phyloP scores from a whole-genome alignment of 2,329 filamentous ascomycete genomes.

The Tolypocladium tundrense region DNA sequence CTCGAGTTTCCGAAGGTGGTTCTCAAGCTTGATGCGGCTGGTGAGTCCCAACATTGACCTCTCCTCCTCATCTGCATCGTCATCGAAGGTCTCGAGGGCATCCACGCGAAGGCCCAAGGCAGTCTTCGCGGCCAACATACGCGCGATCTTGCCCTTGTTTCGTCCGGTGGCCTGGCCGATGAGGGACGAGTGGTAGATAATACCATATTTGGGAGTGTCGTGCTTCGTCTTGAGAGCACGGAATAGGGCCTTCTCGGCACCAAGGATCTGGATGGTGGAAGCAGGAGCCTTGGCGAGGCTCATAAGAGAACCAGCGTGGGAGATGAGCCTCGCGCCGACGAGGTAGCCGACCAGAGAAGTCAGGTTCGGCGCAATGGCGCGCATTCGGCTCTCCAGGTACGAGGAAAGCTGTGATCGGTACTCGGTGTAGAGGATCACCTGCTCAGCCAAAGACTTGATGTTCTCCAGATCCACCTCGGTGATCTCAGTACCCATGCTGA shows the following conservation, averaged over 20 bases:
- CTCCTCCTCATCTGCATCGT: slow-evolving; percentile 78
- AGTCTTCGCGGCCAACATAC: slow-evolving; percentile 89
- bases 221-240: slow-evolving; percentile 98
- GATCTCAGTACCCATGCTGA: slow-evolving; percentile 98
- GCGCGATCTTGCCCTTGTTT: slow-evolving; percentile 99
- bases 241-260: slow-evolving; percentile 98
- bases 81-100: slow-evolving; percentile 49
- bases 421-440: slow-evolving; percentile 85
- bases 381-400: slow-evolving; percentile 90
- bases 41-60: slow-evolving; percentile 70
- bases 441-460: slow-evolving; percentile 82
- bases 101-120: slow-evolving; percentile 90
- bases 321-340: slow-evolving; percentile 88
- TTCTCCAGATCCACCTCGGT: slow-evolving; percentile 85
- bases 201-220: slow-evolving; percentile 95
- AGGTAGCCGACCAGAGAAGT: slow-evolving; percentile 88
- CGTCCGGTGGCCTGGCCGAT: slow-evolving; percentile 95
- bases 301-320: slow-evolving; percentile 88
- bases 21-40: slow-evolving; percentile 63
- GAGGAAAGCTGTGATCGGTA: slow-evolving; percentile 80
- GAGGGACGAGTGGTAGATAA: slow-evolving; percentile 84
- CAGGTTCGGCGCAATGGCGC: slow-evolving; percentile 90
- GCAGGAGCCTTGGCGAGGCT: slow-evolving; percentile 91
- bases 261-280: slow-evolving; percentile 94
- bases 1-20: slow-evolving; percentile 68